phyloP scores from a whole-genome alignment of 2,329 filamentous ascomycete genomes.

The Dothistroma pini region DNA sequence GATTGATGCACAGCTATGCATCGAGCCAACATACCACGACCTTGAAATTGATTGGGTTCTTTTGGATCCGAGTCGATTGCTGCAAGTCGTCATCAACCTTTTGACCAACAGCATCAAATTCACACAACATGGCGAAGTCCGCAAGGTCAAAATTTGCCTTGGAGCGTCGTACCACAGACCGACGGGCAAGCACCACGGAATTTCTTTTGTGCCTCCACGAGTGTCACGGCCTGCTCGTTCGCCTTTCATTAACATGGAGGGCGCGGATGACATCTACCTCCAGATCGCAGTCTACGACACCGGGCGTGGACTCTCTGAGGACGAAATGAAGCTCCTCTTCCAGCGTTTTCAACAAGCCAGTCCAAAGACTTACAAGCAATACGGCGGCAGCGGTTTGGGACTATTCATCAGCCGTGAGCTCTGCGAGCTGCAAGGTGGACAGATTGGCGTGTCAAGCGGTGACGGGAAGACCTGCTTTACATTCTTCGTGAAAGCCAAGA shows the following conservation, averaged over 20 bases:
- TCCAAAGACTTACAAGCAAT: slow-evolving; percentile 37
- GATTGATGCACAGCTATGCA: slow-evolving; percentile 27
- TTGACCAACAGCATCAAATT: slow-evolving; percentile 50
- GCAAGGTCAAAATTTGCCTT: slow-evolving; percentile 39
- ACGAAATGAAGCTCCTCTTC: slow-evolving; percentile 42
- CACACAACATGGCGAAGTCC: slow-evolving; percentile 36
- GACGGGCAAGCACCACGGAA: slow-evolving; percentile 30
- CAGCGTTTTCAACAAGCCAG: slow-evolving; percentile 40
- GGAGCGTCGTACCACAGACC: slow-evolving; percentile 37
- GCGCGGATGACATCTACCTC: slow-evolving; percentile 38
- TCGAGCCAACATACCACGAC: slow-evolving; percentile 37
- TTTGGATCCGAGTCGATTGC: slow-evolving; percentile 42
- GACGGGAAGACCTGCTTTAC: slow-evolving; percentile 43
- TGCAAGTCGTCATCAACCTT: slow-evolving; percentile 43
- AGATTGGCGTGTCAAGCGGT: slow-evolving; percentile 44
- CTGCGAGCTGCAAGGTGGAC: slow-evolving; percentile 42
- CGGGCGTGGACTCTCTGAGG: slow-evolving; percentile 39
- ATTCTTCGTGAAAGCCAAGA: slow-evolving; percentile 42
- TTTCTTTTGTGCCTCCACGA: slow-evolving; percentile 33
- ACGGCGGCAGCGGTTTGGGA: slow-evolving; percentile 44
- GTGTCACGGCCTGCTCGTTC: slow-evolving; percentile 23
- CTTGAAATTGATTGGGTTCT: slow-evolving; percentile 39
- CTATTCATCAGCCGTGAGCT: slow-evolving; percentile 47
- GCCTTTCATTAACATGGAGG: slow-evolving; percentile 33
- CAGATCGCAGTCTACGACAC: slow-evolving; percentile 45